These are phyloP conservation scores for Gaeumannomyces tritici DNA, from an alignment of 2,329 filamentous ascomycete genomes.

Conservation along the genomic window DNA sequence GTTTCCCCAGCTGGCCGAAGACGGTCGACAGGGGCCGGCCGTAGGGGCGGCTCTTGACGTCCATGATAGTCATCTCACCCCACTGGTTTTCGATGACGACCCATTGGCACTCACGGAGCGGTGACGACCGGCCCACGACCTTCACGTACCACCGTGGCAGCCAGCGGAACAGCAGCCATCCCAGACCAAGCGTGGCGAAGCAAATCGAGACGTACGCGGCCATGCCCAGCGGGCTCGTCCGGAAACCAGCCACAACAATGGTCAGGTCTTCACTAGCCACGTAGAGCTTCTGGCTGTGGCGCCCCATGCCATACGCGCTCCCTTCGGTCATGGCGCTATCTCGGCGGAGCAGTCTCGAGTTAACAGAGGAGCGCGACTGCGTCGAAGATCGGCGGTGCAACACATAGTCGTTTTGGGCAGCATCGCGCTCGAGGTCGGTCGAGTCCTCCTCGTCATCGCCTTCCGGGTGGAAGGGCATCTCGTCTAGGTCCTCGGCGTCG, in stretches of 20 bases:
- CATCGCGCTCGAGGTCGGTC: slow-evolving; percentile 22
- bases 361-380: slow-evolving; percentile 44
- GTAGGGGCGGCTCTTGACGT: slow-evolving; percentile 46
- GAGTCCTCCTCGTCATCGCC: slow-evolving; percentile 26
- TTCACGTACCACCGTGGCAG: slow-evolving; percentile 77
- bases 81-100: slow-evolving; percentile 95
- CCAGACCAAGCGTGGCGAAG: slow-evolving; percentile 62
- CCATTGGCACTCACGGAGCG: slow-evolving; percentile 74
- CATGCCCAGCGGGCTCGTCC: slow-evolving; percentile 63
- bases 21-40: slow-evolving; percentile 49
- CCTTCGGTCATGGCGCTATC: slow-evolving; percentile 61
- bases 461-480: slow-evolving; percentile 24
- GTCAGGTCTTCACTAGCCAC: slow-evolving; percentile 90
- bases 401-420: slow-evolving; percentile 32
- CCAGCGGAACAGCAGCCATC: slow-evolving; percentile 82
- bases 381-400: slow-evolving; percentile 55
- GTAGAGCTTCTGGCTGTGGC: slow-evolving; percentile 82
- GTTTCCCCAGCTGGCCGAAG: slow-evolving; percentile 59
- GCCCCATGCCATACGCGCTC: slow-evolving; percentile 52
- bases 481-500: slow-evolving; percentile 25
- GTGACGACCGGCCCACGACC: slow-evolving; percentile 58
- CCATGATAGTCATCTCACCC: slow-evolving; percentile 78
- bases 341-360: slow-evolving; percentile 58
- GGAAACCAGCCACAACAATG: slow-evolving; percentile 86
- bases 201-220: slow-evolving; percentile 62